Evolutionary conservation across 1,284 basidiomycete species (phyloP).

Genomic region (Fistulinella cinereoalba): DNA sequence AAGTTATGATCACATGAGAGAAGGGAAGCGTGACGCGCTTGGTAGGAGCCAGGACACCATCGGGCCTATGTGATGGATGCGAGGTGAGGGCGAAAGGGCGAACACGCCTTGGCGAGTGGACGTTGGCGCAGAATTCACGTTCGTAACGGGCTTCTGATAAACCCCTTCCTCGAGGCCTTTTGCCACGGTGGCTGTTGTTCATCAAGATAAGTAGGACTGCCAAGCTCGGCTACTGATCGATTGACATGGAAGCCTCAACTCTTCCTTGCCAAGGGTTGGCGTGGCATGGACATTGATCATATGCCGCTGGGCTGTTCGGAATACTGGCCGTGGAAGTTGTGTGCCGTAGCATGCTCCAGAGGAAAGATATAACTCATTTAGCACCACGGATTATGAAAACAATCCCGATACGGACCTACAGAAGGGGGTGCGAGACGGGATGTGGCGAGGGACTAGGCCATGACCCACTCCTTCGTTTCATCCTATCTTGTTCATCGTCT

Average conservation of each 20-base stretch:
- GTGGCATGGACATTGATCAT: not conserved
- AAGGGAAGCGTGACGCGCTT: not conserved
- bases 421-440: not conserved
- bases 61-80: not conserved
- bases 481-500: conserved; percentile 9
- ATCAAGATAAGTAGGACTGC: conserved; percentile 10
- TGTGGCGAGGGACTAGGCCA: not conserved
- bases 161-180: conserved; percentile 8
- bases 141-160: conserved; percentile 17
- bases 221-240: conserved; percentile 20
- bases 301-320: not conserved
- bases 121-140: conserved; percentile 1
- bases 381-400: not conserved
- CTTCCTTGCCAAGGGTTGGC: conserved; percentile 10
- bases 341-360: not conserved
- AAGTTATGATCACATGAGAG: not conserved
- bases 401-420: not conserved
- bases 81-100: not conserved
- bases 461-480: conserved; percentile 5
- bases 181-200: conserved; percentile 2
- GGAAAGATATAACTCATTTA: not conserved
- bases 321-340: not conserved
- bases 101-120: not conserved
- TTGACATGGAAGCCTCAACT: conserved; percentile 12
- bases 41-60: not conserved